Conservation (phyloP, 768 basidiomycete genomes). For the Auricularia sp. region DNA sequence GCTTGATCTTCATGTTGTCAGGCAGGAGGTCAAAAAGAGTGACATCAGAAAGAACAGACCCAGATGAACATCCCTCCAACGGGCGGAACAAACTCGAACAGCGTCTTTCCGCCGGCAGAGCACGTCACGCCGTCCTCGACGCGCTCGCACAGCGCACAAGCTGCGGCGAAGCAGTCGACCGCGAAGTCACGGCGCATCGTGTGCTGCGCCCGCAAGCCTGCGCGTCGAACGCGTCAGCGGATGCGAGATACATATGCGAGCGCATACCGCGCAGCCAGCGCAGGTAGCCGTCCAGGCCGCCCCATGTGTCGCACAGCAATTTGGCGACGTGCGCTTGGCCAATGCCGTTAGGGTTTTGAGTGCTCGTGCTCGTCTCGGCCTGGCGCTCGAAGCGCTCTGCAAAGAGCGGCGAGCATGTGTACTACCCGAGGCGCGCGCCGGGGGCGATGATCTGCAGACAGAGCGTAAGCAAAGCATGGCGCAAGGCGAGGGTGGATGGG, state of each 20-base stretch:
- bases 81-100: slow-evolving; percentile 68
- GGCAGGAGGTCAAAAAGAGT: no score
- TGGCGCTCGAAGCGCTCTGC: no score
- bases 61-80: slow-evolving; percentile 79
- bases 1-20: slow-evolving; percentile 24
- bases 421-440: no score
- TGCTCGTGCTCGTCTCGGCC: no score
- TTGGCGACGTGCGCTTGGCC: slow-evolving; percentile 53
- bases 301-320: slow-evolving; percentile 52
- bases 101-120: slow-evolving; percentile 17
- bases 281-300: slow-evolving; percentile 52
- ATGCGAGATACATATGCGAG: no score
- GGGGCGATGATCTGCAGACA: no score
- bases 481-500: no score
- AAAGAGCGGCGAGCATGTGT: no score
- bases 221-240: slow-evolving; percentile 12
- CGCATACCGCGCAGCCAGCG: slow-evolving; percentile 56
- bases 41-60: slow-evolving; percentile 13
- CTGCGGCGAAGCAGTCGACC: slow-evolving; percentile 52
- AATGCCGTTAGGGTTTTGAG: slow-evolving; percentile 67
- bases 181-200: slow-evolving; percentile 48
- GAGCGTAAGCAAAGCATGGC: no score
- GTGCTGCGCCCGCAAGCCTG: slow-evolving; percentile 43
- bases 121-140: slow-evolving; percentile 11
- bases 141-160: slow-evolving; percentile 35